phyloP scores from a whole-genome alignment of 2,329 filamentous ascomycete genomes.

The Cadophora malorum region DNA sequence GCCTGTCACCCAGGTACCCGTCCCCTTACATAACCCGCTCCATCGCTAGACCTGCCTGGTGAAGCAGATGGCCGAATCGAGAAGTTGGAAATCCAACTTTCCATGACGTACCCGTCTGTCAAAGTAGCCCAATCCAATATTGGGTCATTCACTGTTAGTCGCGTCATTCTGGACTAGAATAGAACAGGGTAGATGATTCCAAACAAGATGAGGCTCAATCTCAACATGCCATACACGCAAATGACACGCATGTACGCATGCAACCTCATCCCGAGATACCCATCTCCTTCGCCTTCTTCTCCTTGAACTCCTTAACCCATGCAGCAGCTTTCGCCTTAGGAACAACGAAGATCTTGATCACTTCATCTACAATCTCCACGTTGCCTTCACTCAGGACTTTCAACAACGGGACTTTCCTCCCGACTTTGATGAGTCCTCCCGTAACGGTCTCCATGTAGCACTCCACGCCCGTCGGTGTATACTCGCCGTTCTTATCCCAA shows the following conservation, averaged over 20 bases:
- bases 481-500: slow-evolving; percentile 78
- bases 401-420: slow-evolving; percentile 80
- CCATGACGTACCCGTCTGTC: not conserved
- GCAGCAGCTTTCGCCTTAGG: slow-evolving; percentile 70
- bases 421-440: slow-evolving; percentile 86
- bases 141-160: not conserved
- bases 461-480: slow-evolving; percentile 71
- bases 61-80: not conserved
- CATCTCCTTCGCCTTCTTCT: slow-evolving; percentile 64
- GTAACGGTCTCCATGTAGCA: slow-evolving; percentile 85
- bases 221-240: not conserved
- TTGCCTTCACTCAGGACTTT: slow-evolving; percentile 78
- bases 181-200: not conserved
- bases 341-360: slow-evolving; percentile 83
- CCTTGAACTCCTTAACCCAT: slow-evolving; percentile 90
- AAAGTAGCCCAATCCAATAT: not conserved
- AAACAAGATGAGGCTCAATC: not conserved
- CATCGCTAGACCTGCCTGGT: not conserved
- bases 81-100: not conserved
- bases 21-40: not conserved
- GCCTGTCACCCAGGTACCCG: slow-evolving; percentile 6
- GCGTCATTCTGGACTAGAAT: not conserved
- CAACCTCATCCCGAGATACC: slow-evolving; percentile 4
- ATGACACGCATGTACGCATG: not conserved
- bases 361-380: slow-evolving; percentile 85